Conservation (phyloP, 495 filamentous ascomycete species). For the Penicillium dipodomyicola region DNA sequence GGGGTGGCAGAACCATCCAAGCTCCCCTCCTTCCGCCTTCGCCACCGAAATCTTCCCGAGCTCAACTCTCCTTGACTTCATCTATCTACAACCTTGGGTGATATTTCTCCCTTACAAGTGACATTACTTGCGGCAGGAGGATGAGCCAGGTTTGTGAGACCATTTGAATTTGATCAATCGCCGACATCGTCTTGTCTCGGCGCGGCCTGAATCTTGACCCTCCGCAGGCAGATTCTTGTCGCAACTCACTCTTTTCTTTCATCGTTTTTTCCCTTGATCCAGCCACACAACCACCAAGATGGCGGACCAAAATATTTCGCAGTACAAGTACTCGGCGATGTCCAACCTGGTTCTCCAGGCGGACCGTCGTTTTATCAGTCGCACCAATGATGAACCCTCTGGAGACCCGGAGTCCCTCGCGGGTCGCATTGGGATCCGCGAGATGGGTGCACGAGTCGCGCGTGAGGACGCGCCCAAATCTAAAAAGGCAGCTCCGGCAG, state of each 20-base stretch:
- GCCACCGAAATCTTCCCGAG: conserved; percentile 46
- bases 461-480: conserved; percentile 77
- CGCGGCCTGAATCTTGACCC: conserved; percentile 32
- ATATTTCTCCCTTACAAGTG: conserved; percentile 31
- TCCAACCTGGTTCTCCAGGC: conserved; percentile 99
- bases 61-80: conserved; percentile 19
- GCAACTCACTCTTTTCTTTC: conserved; percentile 27
- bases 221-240: conserved; percentile 36
- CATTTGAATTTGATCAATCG: conserved; percentile 26
- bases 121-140: conserved; percentile 37
- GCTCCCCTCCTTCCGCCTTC: conserved; percentile 39
- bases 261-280: conserved; percentile 17
- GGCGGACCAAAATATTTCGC: conserved; percentile 91
- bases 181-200: conserved; percentile 18
- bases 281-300: conserved; percentile 49
- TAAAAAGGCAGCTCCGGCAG: conserved; percentile 63
- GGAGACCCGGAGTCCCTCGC: conserved; percentile 97
- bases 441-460: conserved; percentile 85
- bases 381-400: conserved; percentile 89
- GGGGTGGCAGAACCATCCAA: conserved; percentile 25
- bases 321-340: conserved; percentile 99
- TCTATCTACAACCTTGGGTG: conserved; percentile 29
- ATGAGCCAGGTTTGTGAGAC: conserved; percentile 46
- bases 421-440: conserved; percentile 83
- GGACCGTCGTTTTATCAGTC: conserved; percentile 91